Evolutionary conservation across 306 rosid genomes (phyloP), one percentile per base, ranked within the genome.

Genomic region (Prunus dulcis): DNA sequence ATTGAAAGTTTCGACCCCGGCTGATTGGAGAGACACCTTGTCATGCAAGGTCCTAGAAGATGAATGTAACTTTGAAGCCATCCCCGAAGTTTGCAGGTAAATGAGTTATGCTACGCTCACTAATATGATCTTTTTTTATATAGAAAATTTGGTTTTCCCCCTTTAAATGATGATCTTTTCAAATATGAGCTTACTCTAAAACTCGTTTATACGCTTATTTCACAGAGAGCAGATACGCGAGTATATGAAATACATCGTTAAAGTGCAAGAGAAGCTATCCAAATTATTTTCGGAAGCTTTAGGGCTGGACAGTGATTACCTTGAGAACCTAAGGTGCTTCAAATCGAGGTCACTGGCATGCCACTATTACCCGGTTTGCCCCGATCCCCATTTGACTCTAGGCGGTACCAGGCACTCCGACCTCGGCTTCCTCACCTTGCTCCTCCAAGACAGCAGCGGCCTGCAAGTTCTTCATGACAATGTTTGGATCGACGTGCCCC

Each of bases 11-110:
- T 25, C 80, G 66, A 20, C 79, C 64, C 84, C 80, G 10, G 64
- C 30, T 43, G 70, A 76, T 38, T 81, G 84, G 84, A 81, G 84
- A 41, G 84, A 81, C 49, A 69, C 84, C 34, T 72, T 81, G 22
- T 53, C 73, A 1, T 71, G 63, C 66, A 70, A 63, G 55, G 64
- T 55, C 10, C 60, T 68, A 1, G 77, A 75, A 52, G 51, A 62
- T 20, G 67, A 50, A 2, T 2, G 20, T 2, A 61, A 47, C 57
- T 27, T 51, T 4, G 62, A 61, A 51, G 73, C 27, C 27, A n/a
- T 81, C 19, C 84, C 84, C n/a, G 77, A 75, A 62, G 51, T 62
- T n/a, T 80, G 84, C 76, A 75, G 66, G 78, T 79, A 9, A 14
- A 27, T 0, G 18, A 25, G 18, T 60, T 23, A 12, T 60, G 30